Percentiles rank a stretch among this genome's conserved stretches.
phyloP scores from a whole-genome alignment of 805 yeast genomes.

The Cyberlindnera xishuangbannaensis region DNA sequence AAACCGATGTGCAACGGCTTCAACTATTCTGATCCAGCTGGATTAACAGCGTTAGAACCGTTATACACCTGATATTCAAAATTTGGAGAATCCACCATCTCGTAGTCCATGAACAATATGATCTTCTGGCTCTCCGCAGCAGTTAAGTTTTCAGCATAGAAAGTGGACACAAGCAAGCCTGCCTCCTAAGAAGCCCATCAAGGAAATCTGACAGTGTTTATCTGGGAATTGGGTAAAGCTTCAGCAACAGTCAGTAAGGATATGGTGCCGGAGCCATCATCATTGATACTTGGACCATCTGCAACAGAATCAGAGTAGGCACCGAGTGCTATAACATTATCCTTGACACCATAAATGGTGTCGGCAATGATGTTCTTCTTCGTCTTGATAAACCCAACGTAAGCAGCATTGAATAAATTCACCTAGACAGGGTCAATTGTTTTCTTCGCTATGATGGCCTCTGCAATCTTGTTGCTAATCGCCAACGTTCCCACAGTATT shows the following conservation, averaged over 20 bases:
- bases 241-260: constrained; percentile 82
- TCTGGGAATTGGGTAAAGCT: constrained; percentile 66
- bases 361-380: constrained; percentile 83
- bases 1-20: constrained; percentile 59
- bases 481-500: constrained; percentile 67
- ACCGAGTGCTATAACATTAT: constrained; percentile 84
- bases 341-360: constrained; percentile 74
- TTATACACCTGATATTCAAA: constrained; percentile 85
- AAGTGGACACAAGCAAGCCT: constrained; percentile 83
- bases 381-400: constrained; percentile 59
- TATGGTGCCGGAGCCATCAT: constrained; percentile 89
- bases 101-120: constrained; percentile 92
- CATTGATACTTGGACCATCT: constrained; percentile 94
- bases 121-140: constrained; percentile 72
- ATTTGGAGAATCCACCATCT: constrained; percentile 97
- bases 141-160: constrained; percentile 62
- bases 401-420: constrained; percentile 59
- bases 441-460: constrained; percentile 21
- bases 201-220: constrained; percentile 89
- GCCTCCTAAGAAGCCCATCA: constrained; percentile 99
- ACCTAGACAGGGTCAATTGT: constrained; percentile 22
- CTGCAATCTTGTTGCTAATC: constrained; percentile 39
- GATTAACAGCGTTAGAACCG: constrained; percentile 65
- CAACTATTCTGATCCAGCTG: constrained; percentile 84
- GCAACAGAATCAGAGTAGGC: constrained; percentile 93